A percentile compares a stretch with the other conserved stretches of the same genome.
These are phyloP conservation scores for Quercus agrifolia DNA, from an alignment of 306 rosid genomes.

Conservation along the genomic window DNA sequence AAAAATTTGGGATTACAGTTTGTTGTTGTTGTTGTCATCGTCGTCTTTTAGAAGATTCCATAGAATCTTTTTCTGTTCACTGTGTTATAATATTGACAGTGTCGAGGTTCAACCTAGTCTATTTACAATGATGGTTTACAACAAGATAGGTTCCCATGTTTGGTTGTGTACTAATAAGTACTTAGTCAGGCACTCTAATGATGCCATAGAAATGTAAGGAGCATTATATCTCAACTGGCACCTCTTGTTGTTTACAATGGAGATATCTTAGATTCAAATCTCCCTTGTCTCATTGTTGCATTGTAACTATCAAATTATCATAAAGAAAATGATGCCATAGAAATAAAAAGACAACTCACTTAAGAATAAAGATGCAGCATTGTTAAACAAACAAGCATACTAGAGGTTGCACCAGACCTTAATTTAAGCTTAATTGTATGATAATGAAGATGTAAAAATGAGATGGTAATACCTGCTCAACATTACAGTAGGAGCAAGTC, in stretches of 20 bases:
- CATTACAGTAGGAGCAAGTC: conserved; percentile 77
- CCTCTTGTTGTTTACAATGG: too few relatives aligned
- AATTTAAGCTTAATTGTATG: conserved; percentile 5
- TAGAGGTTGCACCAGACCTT: conserved; percentile 11
- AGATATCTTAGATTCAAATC: too few relatives aligned
- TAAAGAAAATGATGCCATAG: background rate
- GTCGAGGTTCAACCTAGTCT: conserved; percentile 5
- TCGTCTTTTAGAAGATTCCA: background rate
- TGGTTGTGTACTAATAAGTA: conserved; percentile 3
- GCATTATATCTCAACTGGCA: too few relatives aligned
- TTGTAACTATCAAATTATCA: too few relatives aligned
- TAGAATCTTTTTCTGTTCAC: background rate
- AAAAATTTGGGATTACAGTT: too few relatives aligned
- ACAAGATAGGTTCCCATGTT: conserved; percentile 6
- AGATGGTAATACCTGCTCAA: conserved; percentile 69
- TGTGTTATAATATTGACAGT: background rate
- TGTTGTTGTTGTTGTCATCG: too few relatives aligned
- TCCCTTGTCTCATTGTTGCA: too few relatives aligned
- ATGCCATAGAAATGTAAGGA: background rate
- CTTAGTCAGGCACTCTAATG: background rate
- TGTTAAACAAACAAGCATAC: conserved; percentile 14
- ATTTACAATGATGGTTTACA: conserved; percentile 13
- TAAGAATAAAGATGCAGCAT: conserved; percentile 16
- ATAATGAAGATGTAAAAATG: conserved; percentile 10
- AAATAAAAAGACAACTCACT: conserved; percentile 14